phyloP scores from a whole-genome alignment of 1,139 yeast genomes.

The Saccharomycopsis hybrid region DNA sequence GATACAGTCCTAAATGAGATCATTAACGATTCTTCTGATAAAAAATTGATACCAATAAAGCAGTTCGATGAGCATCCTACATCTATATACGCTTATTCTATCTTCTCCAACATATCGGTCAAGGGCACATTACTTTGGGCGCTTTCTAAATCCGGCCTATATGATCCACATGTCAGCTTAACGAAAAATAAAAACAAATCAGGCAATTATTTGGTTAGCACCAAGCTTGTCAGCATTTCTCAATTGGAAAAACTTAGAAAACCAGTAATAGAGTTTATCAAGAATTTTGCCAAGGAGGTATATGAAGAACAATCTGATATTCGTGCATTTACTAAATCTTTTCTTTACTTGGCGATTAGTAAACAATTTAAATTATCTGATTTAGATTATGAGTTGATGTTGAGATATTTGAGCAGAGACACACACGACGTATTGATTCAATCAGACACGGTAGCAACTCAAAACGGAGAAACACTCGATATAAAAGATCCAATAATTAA shows the following conservation, averaged over 20 bases:
- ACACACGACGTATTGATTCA: slow-evolving; percentile 6
- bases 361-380: background rate
- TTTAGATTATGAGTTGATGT: slow-evolving; percentile 9
- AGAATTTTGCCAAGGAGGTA: background rate
- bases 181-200: slow-evolving; percentile 9
- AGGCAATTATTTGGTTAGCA: slow-evolving; percentile 15
- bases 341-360: background rate
- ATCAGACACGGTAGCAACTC: background rate
- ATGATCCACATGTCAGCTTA: slow-evolving; percentile 5
- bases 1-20: slow-evolving; percentile 31
- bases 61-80: slow-evolving; percentile 23
- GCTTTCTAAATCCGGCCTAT: slow-evolving; percentile 11
- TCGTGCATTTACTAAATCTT: slow-evolving; percentile 2
- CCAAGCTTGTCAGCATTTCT: slow-evolving; percentile 11
- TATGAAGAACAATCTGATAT: background rate
- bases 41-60: slow-evolving; percentile 26
- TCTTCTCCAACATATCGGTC: slow-evolving; percentile 10
- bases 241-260: slow-evolving; percentile 8
- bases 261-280: background rate
- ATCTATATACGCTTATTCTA: slow-evolving; percentile 21
- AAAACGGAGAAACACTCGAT: slow-evolving; percentile 5
- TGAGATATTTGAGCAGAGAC: slow-evolving; percentile 14
- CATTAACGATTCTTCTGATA: slow-evolving; percentile 20
- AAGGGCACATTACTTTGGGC: slow-evolving; percentile 15
- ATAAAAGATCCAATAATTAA: slow-evolving; percentile 16